phyloP scores from a whole-genome alignment of 208 protist genomes.

The Leishmania gerbilli region DNA sequence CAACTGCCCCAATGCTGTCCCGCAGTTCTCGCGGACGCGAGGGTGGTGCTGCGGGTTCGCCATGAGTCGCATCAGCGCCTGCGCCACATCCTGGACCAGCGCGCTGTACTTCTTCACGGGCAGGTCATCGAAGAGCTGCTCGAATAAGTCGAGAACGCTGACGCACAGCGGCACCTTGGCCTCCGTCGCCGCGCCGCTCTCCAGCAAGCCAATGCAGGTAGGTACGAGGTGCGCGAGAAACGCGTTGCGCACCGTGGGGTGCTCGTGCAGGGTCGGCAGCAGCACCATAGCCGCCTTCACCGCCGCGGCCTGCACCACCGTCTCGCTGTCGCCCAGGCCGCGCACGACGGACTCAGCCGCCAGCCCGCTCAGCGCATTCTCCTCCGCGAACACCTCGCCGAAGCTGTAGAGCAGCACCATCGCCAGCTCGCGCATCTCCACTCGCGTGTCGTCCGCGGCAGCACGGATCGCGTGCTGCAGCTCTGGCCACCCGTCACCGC shows the following conservation, averaged over 20 bases:
- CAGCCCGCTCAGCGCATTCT: conserved; percentile 29
- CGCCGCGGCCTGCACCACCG: conserved; percentile 56
- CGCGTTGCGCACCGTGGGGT: conserved; percentile 30
- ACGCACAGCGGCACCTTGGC: conserved; percentile 51
- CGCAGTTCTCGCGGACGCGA: conserved; percentile 60
- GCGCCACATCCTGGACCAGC: conserved; percentile 36
- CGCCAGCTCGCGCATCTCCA: conserved; percentile 81
- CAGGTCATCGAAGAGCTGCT: conserved; percentile 53
- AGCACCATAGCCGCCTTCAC: conserved; percentile 65
- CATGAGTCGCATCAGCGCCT: conserved; percentile 43
- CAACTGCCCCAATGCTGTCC: conserved; percentile 52
- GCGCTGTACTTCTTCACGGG: conserved; percentile 52
- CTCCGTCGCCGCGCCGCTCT: conserved; percentile 29
- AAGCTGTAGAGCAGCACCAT: conserved; percentile 86
- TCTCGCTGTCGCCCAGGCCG: conserved; percentile 61
- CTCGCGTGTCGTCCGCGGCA: conserved; percentile 41
- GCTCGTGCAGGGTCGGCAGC: conserved; percentile 45
- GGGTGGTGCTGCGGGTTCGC: conserved; percentile 32
- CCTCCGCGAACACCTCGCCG: conserved; percentile 63
- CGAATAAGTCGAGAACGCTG: conserved; percentile 68
- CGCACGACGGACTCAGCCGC: conserved; percentile 64
- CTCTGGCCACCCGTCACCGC: conserved; percentile 60
- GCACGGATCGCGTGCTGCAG: conserved; percentile 60
- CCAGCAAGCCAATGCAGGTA: conserved; percentile 43
- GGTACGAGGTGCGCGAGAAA: conserved; percentile 54